Base-by-base conservation (phyloP, 345 rosid species). In the Citrus trifoliata region DNA sequence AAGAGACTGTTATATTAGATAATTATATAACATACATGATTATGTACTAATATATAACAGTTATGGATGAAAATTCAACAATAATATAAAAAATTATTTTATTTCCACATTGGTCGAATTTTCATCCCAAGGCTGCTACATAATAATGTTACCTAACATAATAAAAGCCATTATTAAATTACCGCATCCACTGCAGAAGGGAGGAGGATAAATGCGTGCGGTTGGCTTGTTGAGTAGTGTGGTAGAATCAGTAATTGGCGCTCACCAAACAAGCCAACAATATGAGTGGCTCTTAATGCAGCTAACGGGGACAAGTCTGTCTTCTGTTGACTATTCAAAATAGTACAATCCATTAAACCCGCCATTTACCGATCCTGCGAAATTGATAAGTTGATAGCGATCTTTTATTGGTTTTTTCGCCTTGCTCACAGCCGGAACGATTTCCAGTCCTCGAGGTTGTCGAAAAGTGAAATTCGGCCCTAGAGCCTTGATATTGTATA, bases 41-140 rank as follows among this genome's bases (percentile, higher is more conserved):
- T 32, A 32, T 32, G 33, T 4, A 32, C 5, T 32, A 32, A 32
- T 32, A 32, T 32, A 32, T 32, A 32, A 32, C 5, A 32, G 0
- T 0, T 32, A 32, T 32, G 0, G 0, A 32, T 32, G 5, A 32
- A 32, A 32, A 32, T 4, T 0, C 0, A 32, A 32, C 0, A 32
- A 32, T 32, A 32, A 32, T 32, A 32, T 4, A 32, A 32, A 32
- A 4, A 32, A 32, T 4, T 32, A 32, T 32, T 32, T 32, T 0
- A 0, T 32, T 32, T 0, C 5, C 0, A 4, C 33, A 32, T 5
- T 0, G 33, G n/a, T 32, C 33, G 4, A 32, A 32, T 32, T 32
- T 32, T 32, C 4, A 3, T 32, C 0, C 4, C 32, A 30, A 0
- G 0, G 0, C 4, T 32, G 33, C 33, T 32, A 4, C 33, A 0